Evolutionary conservation across 1,139 yeast species (phyloP).

Genomic region (Diutina rugosa): DNA sequence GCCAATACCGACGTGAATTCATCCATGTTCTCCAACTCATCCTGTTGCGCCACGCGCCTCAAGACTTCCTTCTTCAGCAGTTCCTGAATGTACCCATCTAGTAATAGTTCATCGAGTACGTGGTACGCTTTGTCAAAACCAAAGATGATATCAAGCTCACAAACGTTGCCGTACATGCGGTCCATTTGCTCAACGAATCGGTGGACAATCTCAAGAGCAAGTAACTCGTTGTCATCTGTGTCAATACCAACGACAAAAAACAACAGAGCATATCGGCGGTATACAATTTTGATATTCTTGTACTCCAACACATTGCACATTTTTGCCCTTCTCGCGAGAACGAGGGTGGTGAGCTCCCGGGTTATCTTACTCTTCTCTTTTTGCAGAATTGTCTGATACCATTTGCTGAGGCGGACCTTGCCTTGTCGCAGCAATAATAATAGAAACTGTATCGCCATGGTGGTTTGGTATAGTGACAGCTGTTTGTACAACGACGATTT

Average conservation of each 20-base stretch:
- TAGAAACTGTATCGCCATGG: conserved; percentile 66
- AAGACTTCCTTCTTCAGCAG: conserved; percentile 71
- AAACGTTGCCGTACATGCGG: conserved; percentile 89
- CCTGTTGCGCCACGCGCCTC: conserved; percentile 68
- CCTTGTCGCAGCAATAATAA: conserved; percentile 88
- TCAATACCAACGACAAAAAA: conserved; percentile 84
- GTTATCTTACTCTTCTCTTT: conserved; percentile 78
- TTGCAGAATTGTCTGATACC: conserved; percentile 76
- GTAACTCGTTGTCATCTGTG: conserved; percentile 73
- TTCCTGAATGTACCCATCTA: conserved; percentile 77
- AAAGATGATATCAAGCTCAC: conserved; percentile 87
- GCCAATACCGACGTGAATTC: conserved; percentile 32
- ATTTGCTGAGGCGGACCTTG: conserved; percentile 80
- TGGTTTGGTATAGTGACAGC: background rate
- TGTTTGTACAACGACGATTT: no score
- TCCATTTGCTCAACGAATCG: conserved; percentile 96
- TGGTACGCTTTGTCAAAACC: conserved; percentile 91
- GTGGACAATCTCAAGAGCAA: conserved; percentile 78
- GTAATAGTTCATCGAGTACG: conserved; percentile 78
- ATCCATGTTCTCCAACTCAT: conserved; percentile 53
- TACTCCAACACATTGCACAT: conserved; percentile 96
- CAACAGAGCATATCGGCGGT: conserved; percentile 84
- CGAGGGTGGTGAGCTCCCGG: conserved; percentile 75
- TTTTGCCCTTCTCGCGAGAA: conserved; percentile 75
- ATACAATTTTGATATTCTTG: conserved; percentile 76